These are phyloP conservation scores for Neurospora discreta DNA, from an alignment of 495 filamentous ascomycete species.

Conservation along the genomic window DNA sequence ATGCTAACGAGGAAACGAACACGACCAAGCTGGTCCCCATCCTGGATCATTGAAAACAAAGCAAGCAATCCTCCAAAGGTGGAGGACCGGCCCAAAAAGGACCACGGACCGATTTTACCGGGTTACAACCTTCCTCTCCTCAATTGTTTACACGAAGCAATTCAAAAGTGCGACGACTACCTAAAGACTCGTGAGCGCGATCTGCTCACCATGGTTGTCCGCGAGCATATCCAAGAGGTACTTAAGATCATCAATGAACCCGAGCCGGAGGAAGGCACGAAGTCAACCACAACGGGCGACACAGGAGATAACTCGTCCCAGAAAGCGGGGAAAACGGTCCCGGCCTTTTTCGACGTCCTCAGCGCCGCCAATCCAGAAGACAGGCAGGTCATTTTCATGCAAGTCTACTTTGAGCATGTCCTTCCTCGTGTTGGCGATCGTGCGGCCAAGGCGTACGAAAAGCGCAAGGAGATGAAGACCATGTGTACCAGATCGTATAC, in stretches of 20 bases:
- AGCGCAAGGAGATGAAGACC: too few species aligned
- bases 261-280: not conserved
- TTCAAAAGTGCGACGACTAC: slow-evolving; percentile 21
- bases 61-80: too few species aligned
- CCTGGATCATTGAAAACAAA: too few species aligned
- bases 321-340: too few species aligned
- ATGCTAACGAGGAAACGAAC: too few species aligned
- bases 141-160: slow-evolving; percentile 24
- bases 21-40: too few species aligned
- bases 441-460: not conserved
- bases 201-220: slow-evolving; percentile 21
- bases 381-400: slow-evolving; percentile 30
- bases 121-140: slow-evolving; percentile 21
- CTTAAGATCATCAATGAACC: slow-evolving; percentile 22
- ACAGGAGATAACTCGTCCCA: too few species aligned
- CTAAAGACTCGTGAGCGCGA: slow-evolving; percentile 15
- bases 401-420: slow-evolving; percentile 30
- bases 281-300: too few species aligned
- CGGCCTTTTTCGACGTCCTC: slow-evolving; percentile 18
- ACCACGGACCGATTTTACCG: not conserved
- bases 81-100: not conserved
- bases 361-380: slow-evolving; percentile 26
- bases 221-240: slow-evolving; percentile 28
- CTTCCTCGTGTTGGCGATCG: not conserved
- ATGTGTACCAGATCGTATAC: too few species aligned